These are phyloP conservation scores for Colletotrichum eremochloae DNA, from an alignment of 2,329 filamentous ascomycete species.

Conservation along the genomic window DNA sequence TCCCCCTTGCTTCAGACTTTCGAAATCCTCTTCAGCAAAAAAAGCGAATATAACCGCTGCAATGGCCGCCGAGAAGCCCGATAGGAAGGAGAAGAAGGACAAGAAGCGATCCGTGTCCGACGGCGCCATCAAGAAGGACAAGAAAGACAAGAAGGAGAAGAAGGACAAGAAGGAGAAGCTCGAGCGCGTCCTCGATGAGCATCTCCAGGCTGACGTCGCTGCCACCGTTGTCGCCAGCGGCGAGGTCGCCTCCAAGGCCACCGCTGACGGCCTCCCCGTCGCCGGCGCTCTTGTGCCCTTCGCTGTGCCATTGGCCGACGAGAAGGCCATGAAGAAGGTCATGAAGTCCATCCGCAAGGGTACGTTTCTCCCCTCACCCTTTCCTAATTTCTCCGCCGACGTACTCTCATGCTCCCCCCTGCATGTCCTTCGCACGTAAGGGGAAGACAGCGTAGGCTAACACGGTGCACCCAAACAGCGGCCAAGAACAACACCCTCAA, in stretches of 20 bases:
- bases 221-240: conserved; percentile 58
- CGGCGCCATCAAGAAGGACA: conserved; percentile 51
- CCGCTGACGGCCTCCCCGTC: conserved; percentile 52
- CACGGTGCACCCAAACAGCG: conserved; percentile 65
- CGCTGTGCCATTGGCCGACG: conserved; percentile 83
- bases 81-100: conserved; percentile 60
- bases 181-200: conserved; percentile 73
- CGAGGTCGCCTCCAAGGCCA: conserved; percentile 53
- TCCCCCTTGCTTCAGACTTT: neutral
- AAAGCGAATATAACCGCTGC: conserved; percentile 43
- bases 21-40: neutral
- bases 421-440: too few relatives aligned
- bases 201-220: conserved; percentile 69
- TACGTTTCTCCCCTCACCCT: conserved; percentile 50
- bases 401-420: neutral
- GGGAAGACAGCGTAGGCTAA: conserved; percentile 32
- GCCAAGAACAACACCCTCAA: conserved; percentile 96
- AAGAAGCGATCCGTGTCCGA: conserved; percentile 48
- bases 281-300: conserved; percentile 82
- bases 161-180: conserved; percentile 76
- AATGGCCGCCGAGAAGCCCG: conserved; percentile 64
- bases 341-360: conserved; percentile 70
- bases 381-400: neutral
- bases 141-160: conserved; percentile 71
- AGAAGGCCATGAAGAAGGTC: conserved; percentile 78